Conservation (phyloP, 202 grass and related monocot species). For the Setaria italica region DNA sequence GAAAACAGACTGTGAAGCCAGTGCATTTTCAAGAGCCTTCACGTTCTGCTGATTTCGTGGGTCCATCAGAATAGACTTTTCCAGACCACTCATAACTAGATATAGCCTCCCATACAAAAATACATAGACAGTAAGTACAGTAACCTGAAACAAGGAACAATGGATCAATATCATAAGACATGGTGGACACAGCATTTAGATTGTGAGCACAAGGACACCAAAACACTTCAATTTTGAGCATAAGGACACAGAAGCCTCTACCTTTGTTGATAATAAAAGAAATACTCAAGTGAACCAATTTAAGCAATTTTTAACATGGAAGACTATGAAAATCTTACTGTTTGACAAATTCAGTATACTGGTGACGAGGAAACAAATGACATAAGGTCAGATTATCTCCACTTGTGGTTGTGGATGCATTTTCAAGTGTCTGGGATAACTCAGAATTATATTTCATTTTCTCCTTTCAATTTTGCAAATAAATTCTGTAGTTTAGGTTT, state of each 20-base stretch:
- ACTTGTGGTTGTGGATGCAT: background rate
- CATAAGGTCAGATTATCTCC: background rate
- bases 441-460: background rate
- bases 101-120: constrained; percentile 97
- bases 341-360: constrained; percentile 9
- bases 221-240: background rate
- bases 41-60: constrained; percentile 68
- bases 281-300: constrained; percentile 2
- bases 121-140: constrained; percentile 92
- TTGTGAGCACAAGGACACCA: background rate
- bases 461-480: constrained; percentile 17
- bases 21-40: constrained; percentile 89
- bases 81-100: constrained; percentile 93
- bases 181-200: constrained; percentile 5
- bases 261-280: background rate
- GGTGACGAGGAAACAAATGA: constrained; percentile 22
- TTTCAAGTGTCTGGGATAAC: background rate
- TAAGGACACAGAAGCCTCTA: background rate
- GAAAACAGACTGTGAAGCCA: constrained; percentile 94
- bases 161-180: constrained; percentile 47
- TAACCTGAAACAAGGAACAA: constrained; percentile 66
- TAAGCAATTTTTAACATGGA: constrained; percentile 13
- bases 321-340: background rate
- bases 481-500: constrained; percentile 1
- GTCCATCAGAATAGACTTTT: constrained; percentile 88